Evolutionary conservation across 768 basidiomycete species (phyloP).

Genomic region (Bullera alba): DNA sequence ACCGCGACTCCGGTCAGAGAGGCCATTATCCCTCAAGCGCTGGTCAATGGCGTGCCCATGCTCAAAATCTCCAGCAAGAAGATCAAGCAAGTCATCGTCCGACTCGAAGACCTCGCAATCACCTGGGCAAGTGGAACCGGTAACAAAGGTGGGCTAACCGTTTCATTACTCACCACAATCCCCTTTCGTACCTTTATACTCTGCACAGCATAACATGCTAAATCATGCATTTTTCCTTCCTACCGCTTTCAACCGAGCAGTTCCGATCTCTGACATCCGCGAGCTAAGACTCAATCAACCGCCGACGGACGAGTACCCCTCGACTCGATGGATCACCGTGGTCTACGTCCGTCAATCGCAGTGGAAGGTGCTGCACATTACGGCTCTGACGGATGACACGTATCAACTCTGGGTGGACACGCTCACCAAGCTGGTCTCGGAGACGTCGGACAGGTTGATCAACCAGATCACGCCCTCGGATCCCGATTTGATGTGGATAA

Average conservation of each 20-base stretch:
- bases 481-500: slow-evolving; percentile 35
- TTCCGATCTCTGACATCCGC: slow-evolving; percentile 77
- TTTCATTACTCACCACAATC: neutral
- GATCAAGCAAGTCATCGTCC: slow-evolving; percentile 63
- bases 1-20: neutral
- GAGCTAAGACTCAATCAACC: slow-evolving; percentile 72
- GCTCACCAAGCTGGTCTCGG: slow-evolving; percentile 53
- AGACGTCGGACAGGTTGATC: slow-evolving; percentile 27
- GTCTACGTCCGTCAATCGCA: slow-evolving; percentile 58
- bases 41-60: slow-evolving; percentile 52
- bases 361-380: slow-evolving; percentile 75
- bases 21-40: slow-evolving; percentile 10
- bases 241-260: slow-evolving; percentile 47
- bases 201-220: neutral
- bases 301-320: slow-evolving; percentile 50
- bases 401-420: slow-evolving; percentile 61
- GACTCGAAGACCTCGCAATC: slow-evolving; percentile 62
- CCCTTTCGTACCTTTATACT: neutral
- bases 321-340: slow-evolving; percentile 74
- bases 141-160: slow-evolving; percentile 15
- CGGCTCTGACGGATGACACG: slow-evolving; percentile 62
- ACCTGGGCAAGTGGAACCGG: slow-evolving; percentile 32
- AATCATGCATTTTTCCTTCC: neutral
- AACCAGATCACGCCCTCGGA: slow-evolving; percentile 28
- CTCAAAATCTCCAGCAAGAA: slow-evolving; percentile 75